phyloP scores from a whole-genome alignment of 2,329 filamentous ascomycete species.

The Ceratocystis smalleyi region DNA sequence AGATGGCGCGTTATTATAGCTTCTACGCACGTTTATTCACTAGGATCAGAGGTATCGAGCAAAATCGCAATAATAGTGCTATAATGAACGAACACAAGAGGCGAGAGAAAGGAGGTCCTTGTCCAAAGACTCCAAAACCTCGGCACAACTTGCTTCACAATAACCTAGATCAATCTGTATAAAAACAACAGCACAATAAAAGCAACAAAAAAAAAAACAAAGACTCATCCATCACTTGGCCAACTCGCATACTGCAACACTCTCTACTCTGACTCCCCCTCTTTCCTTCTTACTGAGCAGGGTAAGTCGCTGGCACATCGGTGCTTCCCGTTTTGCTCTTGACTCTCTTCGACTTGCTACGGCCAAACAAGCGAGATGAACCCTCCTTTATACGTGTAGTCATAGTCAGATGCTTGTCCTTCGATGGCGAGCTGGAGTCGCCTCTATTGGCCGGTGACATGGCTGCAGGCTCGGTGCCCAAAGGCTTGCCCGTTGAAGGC shows the following conservation, averaged over 20 bases:
- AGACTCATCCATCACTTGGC: no score
- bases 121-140: no score
- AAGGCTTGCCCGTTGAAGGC: not conserved
- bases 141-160: no score
- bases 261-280: not conserved
- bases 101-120: no score
- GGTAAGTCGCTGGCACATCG: constrained; percentile 1
- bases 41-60: no score
- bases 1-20: not conserved
- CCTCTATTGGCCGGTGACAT: not conserved
- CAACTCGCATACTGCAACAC: not conserved
- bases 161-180: no score
- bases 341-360: constrained; percentile 8
- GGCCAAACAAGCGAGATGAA: constrained; percentile 7
- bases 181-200: no score
- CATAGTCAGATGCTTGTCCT: constrained; percentile 6
- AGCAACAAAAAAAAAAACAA: no score
- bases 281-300: not conserved
- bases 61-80: no score
- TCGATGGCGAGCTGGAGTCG: not conserved
- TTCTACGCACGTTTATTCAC: no score
- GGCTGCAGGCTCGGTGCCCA: not conserved
- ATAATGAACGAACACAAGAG: no score
- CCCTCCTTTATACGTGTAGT: constrained; percentile 11
- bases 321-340: not conserved